Conservation (phyloP, 1,139 yeast species). For the Magnusiomyces suaveolens region DNA sequence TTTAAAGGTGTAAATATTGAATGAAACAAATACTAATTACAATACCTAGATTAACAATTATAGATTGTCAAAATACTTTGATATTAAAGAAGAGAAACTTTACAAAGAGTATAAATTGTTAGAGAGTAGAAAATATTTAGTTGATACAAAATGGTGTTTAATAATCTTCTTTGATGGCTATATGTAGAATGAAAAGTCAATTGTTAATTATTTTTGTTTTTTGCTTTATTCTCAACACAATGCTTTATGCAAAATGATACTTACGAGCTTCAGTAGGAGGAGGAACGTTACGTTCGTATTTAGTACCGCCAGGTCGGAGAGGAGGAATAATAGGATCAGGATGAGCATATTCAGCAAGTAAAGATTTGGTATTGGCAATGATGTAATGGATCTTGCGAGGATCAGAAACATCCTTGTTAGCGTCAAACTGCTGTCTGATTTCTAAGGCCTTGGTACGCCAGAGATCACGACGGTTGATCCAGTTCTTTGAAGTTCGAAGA, state of each 20-base stretch:
- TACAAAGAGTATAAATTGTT: too few relatives aligned
- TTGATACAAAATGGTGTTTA: slow-evolving; percentile 5
- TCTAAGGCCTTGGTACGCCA: slow-evolving; percentile 64
- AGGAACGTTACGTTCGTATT: slow-evolving; percentile 72
- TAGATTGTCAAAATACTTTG: too few relatives aligned
- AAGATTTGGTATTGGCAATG: slow-evolving; percentile 39
- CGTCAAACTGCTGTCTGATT: slow-evolving; percentile 65
- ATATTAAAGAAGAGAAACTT: too few relatives aligned
- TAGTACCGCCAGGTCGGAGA: slow-evolving; percentile 82
- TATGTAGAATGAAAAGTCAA: neutral
- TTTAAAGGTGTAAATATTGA: too few relatives aligned
- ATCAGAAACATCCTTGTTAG: slow-evolving; percentile 52
- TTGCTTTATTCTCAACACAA: neutral
- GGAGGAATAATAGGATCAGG: slow-evolving; percentile 88
- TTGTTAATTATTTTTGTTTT: too few relatives aligned
- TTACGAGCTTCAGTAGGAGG: slow-evolving; percentile 36
- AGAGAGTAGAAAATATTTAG: too few relatives aligned
- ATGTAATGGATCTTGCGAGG: slow-evolving; percentile 45
- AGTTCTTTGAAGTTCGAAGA: slow-evolving; percentile 61
- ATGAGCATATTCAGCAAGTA: slow-evolving; percentile 56
- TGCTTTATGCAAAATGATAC: slow-evolving; percentile 10
- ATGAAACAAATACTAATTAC: too few relatives aligned
- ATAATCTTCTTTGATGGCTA: slow-evolving; percentile 14
- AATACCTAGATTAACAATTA: too few relatives aligned
- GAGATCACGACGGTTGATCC: slow-evolving; percentile 63